Base-by-base conservation (phyloP, 345 rosid genomes). In the Garcia nutans region DNA sequence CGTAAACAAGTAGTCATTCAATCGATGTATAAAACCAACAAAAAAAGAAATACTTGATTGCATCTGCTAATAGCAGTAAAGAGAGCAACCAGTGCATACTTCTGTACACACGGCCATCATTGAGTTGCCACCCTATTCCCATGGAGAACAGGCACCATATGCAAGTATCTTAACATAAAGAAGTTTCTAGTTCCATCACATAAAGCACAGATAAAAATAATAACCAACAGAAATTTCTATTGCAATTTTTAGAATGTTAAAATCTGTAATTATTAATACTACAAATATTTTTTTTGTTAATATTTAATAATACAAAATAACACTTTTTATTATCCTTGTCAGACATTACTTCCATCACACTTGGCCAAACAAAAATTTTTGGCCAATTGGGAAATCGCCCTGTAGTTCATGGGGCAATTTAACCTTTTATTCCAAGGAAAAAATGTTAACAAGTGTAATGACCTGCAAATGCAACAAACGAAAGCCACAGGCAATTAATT, bases 1-100 rank as follows among this genome's bases (percentile, higher is more conserved):
- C 74, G 42, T 31, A 22, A 58, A 77, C 8, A 52, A 60, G 68
- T 17, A 31, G 54, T 37, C 58, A 20, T 12, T 71, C 47, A 64
- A 67, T 49, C 15, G 55, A 65, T 26, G 12, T 44, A 23, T 6
- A 47, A 67, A 57, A 62, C 22, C 41, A 75, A 10, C 37, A 67
- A 8, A 68, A 10, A 0, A 44, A 23, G 5, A 13, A 31, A 12
- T 33, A 37, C 6, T 37, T 37, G 17, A 58, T 26, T 20, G 16
- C 55, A 24, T 42, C 11, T 3, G 52, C 31, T 33, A 26, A 58
- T 23, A 62, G 45, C n/a, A 71, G 58, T 76, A 44, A 23, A 77
- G 10, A 72, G 68, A 42, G 45, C 37, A 57, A 49, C 23, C 58
- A 31, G 8, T 22, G 63, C 49, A 47, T 31, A 31, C 49, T 45